Evolutionary conservation across 192 early-diverging fungal genomes (phyloP).

Genomic region (Backusella psychrophila): DNA sequence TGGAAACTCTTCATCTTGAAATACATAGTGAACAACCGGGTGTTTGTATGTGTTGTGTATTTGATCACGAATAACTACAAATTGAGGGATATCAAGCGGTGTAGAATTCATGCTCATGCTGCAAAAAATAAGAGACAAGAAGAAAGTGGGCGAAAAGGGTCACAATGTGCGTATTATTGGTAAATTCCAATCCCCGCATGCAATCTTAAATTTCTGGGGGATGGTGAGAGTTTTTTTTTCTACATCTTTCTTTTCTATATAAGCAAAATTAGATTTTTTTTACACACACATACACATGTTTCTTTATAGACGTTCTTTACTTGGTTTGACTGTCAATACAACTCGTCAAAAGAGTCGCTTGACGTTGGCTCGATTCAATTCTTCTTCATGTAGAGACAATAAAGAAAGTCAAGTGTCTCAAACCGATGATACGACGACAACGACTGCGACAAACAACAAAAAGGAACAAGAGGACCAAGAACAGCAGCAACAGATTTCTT

Average conservation of each 20-base stretch:
- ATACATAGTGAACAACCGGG: conserved; percentile 45
- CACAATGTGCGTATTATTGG: not conserved
- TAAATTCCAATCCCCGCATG: not conserved
- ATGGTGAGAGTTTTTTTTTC: not conserved
- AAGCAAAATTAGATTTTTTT: not conserved
- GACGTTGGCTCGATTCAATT: not conserved
- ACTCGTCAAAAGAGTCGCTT: not conserved
- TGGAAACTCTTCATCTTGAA: conserved; percentile 41
- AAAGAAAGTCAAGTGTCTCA: not conserved
- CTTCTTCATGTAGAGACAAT: not conserved
- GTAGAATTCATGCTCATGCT: not conserved
- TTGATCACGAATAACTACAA: conserved; percentile 44
- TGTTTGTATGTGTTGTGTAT: conserved; percentile 37
- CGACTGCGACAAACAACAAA: not conserved
- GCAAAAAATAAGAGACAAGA: not conserved
- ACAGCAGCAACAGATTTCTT: not conserved
- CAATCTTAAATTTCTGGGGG: not conserved
- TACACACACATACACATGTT: not conserved
- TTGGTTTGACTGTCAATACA: not conserved
- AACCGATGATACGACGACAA: not conserved
- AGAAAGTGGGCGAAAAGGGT: not conserved
- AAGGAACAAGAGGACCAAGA: not conserved
- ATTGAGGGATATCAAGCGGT: conserved; percentile 35
- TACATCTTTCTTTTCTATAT: not conserved
- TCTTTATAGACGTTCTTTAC: conserved; percentile 6